Conservation (phyloP, 345 rosid genomes). For the Eucalyptus curtisii region DNA sequence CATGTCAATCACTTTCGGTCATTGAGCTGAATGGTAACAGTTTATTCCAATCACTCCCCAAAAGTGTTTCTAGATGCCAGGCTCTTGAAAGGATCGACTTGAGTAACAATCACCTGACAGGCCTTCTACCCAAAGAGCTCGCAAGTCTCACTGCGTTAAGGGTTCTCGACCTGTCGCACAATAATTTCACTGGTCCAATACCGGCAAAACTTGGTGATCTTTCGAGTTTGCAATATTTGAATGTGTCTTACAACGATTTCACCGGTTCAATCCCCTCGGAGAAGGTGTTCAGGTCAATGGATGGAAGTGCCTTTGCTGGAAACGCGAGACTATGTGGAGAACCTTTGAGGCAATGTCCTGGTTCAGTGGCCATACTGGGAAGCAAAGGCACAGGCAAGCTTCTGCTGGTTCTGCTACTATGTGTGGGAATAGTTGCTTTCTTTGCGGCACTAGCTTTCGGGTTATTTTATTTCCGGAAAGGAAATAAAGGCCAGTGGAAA, state of each 20-base stretch:
- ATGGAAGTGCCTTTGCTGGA: conserved; percentile 46
- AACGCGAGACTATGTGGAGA: conserved; percentile 67
- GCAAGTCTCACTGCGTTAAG: conserved; percentile 38
- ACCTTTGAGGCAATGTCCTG: conserved; percentile 52
- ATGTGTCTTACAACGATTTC: conserved; percentile 54
- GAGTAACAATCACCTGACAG: conserved; percentile 38
- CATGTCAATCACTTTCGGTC: conserved; percentile 52
- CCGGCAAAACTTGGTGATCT: conserved; percentile 37
- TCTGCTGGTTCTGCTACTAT: conserved; percentile 37
- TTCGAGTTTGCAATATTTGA: conserved; percentile 29
- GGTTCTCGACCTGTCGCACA: conserved; percentile 53
- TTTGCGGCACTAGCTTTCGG: conserved; percentile 36
- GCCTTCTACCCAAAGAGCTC: conserved; percentile 44
- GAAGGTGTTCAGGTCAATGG: conserved; percentile 48
- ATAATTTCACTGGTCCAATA: conserved; percentile 54
- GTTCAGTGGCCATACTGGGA: conserved; percentile 24
- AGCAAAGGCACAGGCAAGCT: conserved; percentile 46
- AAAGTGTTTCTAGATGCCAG: conserved; percentile 41
- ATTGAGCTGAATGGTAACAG: conserved; percentile 54
- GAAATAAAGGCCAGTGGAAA: conserved; percentile 60
- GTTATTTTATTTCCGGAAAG: conserved; percentile 30
- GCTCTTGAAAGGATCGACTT: conserved; percentile 44
- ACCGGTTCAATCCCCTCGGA: conserved; percentile 55
- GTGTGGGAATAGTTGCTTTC: conserved; percentile 24
- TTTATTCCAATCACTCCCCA: conserved; percentile 39